Base-by-base conservation (phyloP, 441 rosid genomes). In the Breynia disticha region DNA sequence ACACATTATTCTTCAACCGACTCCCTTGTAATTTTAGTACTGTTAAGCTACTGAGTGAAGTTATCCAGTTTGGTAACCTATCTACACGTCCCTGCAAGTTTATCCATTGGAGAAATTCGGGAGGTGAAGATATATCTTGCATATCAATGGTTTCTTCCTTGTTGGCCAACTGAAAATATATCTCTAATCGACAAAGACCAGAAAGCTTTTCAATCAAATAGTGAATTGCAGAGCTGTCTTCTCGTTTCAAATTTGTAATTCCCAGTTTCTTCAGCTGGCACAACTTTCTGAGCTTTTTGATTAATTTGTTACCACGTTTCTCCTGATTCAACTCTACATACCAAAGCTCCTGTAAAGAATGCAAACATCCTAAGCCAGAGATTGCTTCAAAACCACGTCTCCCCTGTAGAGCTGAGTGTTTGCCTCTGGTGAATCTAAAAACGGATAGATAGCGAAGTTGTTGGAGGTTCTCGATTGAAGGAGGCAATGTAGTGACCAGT, bases 241-340 rank as follows among this genome's bases (percentile, higher is more conserved):
- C 63, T 37, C n/a, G 35, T 47, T 21, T 64, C 59, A 64, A 21
- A 35, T 57, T 57, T n/a, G 38, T 39, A 37, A 64, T 64, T 22
- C 53, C 17, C 52, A 64, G 52, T 20, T 46, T 8, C 39, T 47
- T 57, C 44, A 64, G 35, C 14, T 64, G 57, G 3, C 9, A 35
- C 21, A 65, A 21, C 46, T 18, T 65, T 8, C 64, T 54, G 1
- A 59, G 19, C 39, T 53, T 55, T 32, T 19, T 42, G 11, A 53
- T 28, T 8, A 45, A 13, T 12, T 13, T 38, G 6, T 42, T 15
- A 11, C 58, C 56, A 3, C 46, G 13, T n/a, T n/a, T n/a, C n/a
- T n/a, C n/a, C n/a, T n/a, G n/a, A 13, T 48, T 13, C 21, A 43
- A 39, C 18, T 57, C 63, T 19, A 65, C 16, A 16, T 41, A 54